Evolutionary conservation across 768 basidiomycete genomes (phyloP).

Genomic region (Tricholoma furcatifolium): DNA sequence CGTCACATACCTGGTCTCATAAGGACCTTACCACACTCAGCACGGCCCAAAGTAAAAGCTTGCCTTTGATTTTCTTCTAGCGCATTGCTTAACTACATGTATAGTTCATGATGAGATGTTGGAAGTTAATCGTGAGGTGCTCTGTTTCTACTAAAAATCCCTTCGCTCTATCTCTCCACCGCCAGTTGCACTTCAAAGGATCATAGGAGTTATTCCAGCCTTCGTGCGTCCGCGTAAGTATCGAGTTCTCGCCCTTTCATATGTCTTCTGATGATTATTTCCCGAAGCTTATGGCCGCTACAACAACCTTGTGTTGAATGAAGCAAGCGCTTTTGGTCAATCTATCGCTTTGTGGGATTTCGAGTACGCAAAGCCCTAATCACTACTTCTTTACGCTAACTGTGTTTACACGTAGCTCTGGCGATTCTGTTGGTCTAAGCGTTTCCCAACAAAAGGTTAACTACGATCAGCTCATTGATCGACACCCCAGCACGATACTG

Average conservation of each 20-base stretch:
- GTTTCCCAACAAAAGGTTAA: slow-evolving; percentile 25
- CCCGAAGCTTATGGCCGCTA: slow-evolving; percentile 21
- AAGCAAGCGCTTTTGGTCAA: slow-evolving; percentile 16
- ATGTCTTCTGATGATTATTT: neutral
- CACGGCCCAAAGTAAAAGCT: slow-evolving; percentile 22
- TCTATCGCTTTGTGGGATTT: slow-evolving; percentile 35
- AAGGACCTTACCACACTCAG: slow-evolving; percentile 28
- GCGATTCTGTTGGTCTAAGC: slow-evolving; percentile 33
- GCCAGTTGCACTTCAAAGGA: slow-evolving; percentile 18
- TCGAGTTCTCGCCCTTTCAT: neutral
- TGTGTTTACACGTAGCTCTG: slow-evolving; percentile 25
- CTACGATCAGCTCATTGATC: slow-evolving; percentile 25
- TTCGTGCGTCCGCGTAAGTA: slow-evolving; percentile 24
- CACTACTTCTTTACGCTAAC: neutral
- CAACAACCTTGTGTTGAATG: slow-evolving; percentile 21
- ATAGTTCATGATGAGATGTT: slow-evolving; percentile 16
- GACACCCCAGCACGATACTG: slow-evolving; percentile 35
- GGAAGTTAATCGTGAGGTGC: slow-evolving; percentile 14
- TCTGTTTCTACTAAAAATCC: neutral
- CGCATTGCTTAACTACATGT: neutral
- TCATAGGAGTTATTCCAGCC: slow-evolving; percentile 20
- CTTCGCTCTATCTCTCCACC: neutral
- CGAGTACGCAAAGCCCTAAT: slow-evolving; percentile 22
- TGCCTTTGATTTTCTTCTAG: too few relatives aligned
- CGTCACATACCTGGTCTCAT: slow-evolving; percentile 35